These are phyloP conservation scores for Magnaporthiopsis incrustans DNA, from an alignment of 2,329 filamentous ascomycete genomes.

Conservation along the genomic window DNA sequence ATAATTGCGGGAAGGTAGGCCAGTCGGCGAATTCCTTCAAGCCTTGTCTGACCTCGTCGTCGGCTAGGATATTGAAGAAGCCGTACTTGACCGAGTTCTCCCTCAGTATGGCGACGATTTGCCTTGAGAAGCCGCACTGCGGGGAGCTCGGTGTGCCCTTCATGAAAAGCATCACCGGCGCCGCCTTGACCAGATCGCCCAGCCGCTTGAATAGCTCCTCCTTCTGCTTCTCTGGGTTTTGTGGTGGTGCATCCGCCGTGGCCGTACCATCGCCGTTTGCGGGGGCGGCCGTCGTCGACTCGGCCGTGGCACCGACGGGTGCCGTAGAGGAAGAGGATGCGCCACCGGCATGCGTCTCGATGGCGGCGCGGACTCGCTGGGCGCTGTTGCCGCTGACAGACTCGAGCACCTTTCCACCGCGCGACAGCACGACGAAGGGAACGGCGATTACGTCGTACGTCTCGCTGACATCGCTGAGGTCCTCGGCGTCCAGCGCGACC, in stretches of 20 bases:
- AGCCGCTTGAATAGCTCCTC: constrained; percentile 80
- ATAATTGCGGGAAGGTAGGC: constrained; percentile 95
- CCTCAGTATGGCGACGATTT: constrained; percentile 77
- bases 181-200: constrained; percentile 81
- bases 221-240: constrained; percentile 55
- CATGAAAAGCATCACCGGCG: constrained; percentile 99
- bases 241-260: constrained; percentile 17
- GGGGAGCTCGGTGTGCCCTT: constrained; percentile 95
- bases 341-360: constrained; percentile 63
- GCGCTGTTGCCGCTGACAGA: constrained; percentile 87
- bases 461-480: constrained; percentile 85
- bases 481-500: constrained; percentile 89
- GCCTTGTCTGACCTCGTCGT: constrained; percentile 93
- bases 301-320: constrained; percentile 26
- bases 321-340: constrained; percentile 17
- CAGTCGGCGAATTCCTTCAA: constrained; percentile 97
- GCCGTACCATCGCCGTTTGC: constrained; percentile 27
- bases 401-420: constrained; percentile 68
- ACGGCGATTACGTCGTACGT: constrained; percentile 91
- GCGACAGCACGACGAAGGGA: constrained; percentile 80
- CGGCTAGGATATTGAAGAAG: constrained; percentile 97
- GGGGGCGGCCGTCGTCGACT: constrained; percentile 25
- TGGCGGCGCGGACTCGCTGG: constrained; percentile 71
- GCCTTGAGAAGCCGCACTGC: constrained; percentile 91
- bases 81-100: constrained; percentile 92